These are phyloP conservation scores for Perkinsus olseni DNA, from an alignment of 169 alveolate genomes.

Conservation along the genomic window DNA sequence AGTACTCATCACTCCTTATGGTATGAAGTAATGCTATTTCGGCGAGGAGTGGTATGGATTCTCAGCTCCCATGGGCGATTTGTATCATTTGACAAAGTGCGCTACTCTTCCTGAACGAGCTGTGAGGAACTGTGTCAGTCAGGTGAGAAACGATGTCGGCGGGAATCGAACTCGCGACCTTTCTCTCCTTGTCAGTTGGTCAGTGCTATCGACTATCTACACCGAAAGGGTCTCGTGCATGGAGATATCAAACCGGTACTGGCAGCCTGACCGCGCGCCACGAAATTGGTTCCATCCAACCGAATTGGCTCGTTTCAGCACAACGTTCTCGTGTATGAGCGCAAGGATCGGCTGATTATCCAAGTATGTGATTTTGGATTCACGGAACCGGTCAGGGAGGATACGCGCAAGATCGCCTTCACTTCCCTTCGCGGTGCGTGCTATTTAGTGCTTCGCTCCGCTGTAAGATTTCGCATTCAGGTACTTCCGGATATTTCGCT, in stretches of 20 bases:
- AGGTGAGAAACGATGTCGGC: not conserved
- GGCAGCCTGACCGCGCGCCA: not conserved
- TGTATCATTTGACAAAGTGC: not conserved
- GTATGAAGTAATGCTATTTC: not conserved
- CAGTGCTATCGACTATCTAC: not conserved
- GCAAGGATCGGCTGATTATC: not conserved
- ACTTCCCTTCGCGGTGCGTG: not conserved
- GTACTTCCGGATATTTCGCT: not conserved
- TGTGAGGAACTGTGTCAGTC: not conserved
- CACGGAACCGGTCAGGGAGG: not conserved
- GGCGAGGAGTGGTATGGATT: not conserved
- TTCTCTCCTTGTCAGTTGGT: not conserved
- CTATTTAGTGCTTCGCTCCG: not conserved
- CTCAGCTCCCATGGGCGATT: not conserved
- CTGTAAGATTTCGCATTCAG: not conserved
- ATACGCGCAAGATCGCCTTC: not conserved
- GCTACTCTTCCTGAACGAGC: not conserved
- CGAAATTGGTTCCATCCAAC: not conserved
- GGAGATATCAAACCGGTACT: not conserved
- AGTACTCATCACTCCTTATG: not conserved
- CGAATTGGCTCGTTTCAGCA: too few species aligned
- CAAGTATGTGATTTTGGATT: not conserved
- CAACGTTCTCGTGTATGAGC: not conserved
- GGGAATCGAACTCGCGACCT: not conserved
- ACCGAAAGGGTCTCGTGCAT: not conserved